Base-by-base conservation (phyloP, 1,284 basidiomycete genomes). In the Sanghuangporus baumii region DNA sequence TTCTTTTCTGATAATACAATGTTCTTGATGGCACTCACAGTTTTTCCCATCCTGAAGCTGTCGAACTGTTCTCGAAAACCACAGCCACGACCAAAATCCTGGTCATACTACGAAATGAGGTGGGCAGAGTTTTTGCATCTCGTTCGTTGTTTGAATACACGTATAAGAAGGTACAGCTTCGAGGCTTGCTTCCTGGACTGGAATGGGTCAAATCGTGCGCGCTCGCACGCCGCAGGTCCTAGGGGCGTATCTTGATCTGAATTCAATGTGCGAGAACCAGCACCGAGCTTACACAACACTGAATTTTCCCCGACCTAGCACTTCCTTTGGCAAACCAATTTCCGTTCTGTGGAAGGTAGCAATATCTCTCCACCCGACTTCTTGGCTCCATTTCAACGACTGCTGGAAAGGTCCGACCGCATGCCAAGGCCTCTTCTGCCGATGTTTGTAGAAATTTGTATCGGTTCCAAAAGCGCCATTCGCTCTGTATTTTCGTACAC, bases 381-480 rank as follows among this genome's bases (percentile, higher is more conserved):
- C 6, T 43, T 34, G 26, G 26, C 26, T 26, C 43, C 43, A 46
- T 46, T 46, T n/a, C 20, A 16, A 46, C 12, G 16, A 34, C 18
- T 41, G 47, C 31, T 50, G 52, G 16, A 36, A 47, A 9, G 23
- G 55, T 12, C 40, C 2, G 47, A 38, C 31, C 38, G 57, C 69
- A 77, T 75, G 7, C 87, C 87, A 47, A 89, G 73, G 0, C 87
- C 87, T 14, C 79, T 78, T 52, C 86, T 76, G 56, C 78, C 72
- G 52, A 71, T 60, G 31, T 69, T 81, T 2, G 74, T 65, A 41
- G 71, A 77, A 6, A 83, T 71, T 65, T 82, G 75, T 6, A 89
- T 71, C 2, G 88, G 88, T 43, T 82, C 83, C 18, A 83, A 71
- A 23, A 87, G 73, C n/a, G 77, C 78, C 36, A 70, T 73, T 23